Conservation (phyloP, 208 protist genomes). For the Trypanosoma scelopori region DNA sequence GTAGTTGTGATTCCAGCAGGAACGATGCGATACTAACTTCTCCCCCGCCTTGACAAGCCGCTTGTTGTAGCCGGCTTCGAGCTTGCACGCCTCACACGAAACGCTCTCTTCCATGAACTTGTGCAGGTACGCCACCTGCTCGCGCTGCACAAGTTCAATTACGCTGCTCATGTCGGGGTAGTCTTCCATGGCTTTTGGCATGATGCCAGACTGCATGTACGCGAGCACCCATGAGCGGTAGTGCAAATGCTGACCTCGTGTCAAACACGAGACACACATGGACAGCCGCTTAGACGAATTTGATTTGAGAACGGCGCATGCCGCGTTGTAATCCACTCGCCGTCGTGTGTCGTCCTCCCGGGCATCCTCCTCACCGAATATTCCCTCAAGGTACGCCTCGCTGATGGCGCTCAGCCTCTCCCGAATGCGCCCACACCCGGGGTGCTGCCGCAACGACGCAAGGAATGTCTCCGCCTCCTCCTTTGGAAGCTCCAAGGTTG, state of each 20-base stretch:
- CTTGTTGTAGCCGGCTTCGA: conserved; percentile 23
- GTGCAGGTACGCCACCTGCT: conserved; percentile 48
- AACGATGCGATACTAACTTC: conserved; percentile 8
- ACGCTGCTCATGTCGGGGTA: conserved; percentile 55
- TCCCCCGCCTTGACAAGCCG: not conserved
- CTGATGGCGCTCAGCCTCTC: conserved; percentile 10
- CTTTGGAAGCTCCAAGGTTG: conserved; percentile 23
- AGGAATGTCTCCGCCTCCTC: conserved; percentile 14
- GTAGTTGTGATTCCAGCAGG: conserved; percentile 43
- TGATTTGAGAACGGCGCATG: conserved; percentile 19
- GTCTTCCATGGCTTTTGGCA: conserved; percentile 21
- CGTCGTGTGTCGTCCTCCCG: conserved; percentile 48
- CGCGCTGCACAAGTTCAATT: conserved; percentile 44
- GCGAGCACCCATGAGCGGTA: conserved; percentile 43
- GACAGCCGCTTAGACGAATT: conserved; percentile 30
- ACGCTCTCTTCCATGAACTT: conserved; percentile 40
- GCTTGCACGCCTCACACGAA: conserved; percentile 20
- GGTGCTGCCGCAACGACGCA: conserved; percentile 15
- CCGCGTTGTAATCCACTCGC: conserved; percentile 44
- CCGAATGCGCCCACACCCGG: conserved; percentile 9
- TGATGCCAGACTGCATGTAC: conserved; percentile 29
- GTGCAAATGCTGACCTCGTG: conserved; percentile 59
- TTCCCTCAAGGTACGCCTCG: conserved; percentile 17
- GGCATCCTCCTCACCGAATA: conserved; percentile 40
- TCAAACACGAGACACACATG: conserved; percentile 62